Percentiles rank a stretch among this genome's conserved stretches.
Evolutionary conservation across 352 stramenopile genomes (phyloP).

Genomic region (Phytophthora colocasiae): DNA sequence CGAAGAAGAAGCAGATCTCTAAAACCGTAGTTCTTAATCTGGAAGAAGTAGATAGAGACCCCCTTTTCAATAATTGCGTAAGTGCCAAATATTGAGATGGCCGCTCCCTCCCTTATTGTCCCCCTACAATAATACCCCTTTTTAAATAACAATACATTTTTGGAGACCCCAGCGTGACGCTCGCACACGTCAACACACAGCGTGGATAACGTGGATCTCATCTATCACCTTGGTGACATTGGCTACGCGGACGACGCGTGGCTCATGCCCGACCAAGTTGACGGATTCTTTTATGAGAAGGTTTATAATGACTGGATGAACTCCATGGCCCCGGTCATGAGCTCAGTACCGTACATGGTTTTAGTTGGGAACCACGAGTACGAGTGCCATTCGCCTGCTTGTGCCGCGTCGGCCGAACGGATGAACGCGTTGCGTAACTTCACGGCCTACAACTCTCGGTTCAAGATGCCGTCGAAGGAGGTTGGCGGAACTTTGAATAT

Average conservation of each 20-base stretch:
- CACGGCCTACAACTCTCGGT: conserved; percentile 81
- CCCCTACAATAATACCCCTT: no score
- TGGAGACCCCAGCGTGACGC: no score
- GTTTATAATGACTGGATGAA: conserved; percentile 87
- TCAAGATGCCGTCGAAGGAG: conserved; percentile 84
- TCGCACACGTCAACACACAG: conserved; percentile 43
- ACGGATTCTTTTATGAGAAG: conserved; percentile 86
- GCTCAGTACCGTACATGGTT: conserved; percentile 79
- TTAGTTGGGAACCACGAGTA: conserved; percentile 85
- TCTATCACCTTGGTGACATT: conserved; percentile 78
- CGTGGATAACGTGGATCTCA: conserved; percentile 46
- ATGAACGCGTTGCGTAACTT: conserved; percentile 76
- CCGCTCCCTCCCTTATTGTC: no score
- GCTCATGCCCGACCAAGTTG: conserved; percentile 33
- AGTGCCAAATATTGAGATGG: no score
- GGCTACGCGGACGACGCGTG: conserved; percentile 45
- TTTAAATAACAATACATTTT: no score
- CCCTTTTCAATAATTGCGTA: no score
- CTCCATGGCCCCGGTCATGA: conserved; percentile 52
- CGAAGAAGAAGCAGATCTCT: no score
- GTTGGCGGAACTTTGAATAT: conserved; percentile 67
- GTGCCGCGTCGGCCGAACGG: conserved; percentile 44
- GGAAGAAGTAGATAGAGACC: no score
- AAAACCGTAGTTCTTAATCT: no score
- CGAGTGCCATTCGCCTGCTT: conserved; percentile 79